Conservation (phyloP, 257 asterid species). For the Eustoma russellianum region DNA sequence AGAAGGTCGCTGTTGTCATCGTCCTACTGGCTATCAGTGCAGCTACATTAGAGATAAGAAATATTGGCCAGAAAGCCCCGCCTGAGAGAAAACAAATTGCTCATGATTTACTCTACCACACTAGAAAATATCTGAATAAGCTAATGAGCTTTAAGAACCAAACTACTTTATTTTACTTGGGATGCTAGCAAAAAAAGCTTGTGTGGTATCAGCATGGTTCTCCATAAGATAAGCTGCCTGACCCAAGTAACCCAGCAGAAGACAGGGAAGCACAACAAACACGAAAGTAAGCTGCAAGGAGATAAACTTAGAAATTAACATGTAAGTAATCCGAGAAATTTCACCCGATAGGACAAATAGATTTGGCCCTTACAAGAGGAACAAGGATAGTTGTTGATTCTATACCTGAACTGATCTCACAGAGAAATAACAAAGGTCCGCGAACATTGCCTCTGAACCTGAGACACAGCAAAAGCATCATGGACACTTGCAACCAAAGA, state of each 20-base stretch:
- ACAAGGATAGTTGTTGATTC: too few relatives aligned
- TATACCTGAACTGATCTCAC: constrained; percentile 79
- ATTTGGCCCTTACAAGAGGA: too few relatives aligned
- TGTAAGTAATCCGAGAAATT: too few relatives aligned
- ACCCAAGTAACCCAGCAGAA: constrained; percentile 94
- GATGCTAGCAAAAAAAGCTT: constrained; percentile 88
- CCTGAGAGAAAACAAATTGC: constrained; percentile 40
- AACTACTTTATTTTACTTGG: constrained; percentile 42
- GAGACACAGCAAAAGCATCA: constrained; percentile 23
- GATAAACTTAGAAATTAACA: constrained; percentile 12
- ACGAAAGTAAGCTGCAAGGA: constrained; percentile 78
- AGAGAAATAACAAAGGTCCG: constrained; percentile 94
- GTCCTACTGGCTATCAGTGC: constrained; percentile 98
- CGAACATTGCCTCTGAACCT: constrained; percentile 99
- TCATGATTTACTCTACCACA: constrained; percentile 2
- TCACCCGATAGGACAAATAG: too few relatives aligned
- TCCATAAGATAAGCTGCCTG: constrained; percentile 99
- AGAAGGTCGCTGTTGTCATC: constrained; percentile 92
- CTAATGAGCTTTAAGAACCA: constrained; percentile 1
- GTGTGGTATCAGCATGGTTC: constrained; percentile 86
- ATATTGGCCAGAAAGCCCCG: constrained; percentile 93
- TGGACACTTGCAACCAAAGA: background rate
- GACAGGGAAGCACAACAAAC: constrained; percentile 89
- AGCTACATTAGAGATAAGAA: constrained; percentile 84
- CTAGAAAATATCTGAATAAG: background rate